These are phyloP conservation scores for Emmonsiellopsis sp. DNA, from an alignment of 2,329 filamentous ascomycete genomes.

Conservation along the genomic window DNA sequence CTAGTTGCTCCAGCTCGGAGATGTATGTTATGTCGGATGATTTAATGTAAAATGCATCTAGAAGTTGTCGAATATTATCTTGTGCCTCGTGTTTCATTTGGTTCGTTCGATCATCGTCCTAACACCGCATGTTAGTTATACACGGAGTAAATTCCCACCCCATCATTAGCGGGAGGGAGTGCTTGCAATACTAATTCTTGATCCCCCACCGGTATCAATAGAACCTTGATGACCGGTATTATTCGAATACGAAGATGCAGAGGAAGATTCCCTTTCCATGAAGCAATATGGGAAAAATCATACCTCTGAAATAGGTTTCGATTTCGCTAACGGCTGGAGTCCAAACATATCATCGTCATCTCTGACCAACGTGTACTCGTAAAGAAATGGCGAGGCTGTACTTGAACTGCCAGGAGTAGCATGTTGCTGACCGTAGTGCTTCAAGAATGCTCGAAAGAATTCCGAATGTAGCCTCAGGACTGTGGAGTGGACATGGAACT, in stretches of 20 bases:
- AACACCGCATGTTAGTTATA: no score
- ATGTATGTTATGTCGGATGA: neutral
- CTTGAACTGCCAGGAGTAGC: neutral
- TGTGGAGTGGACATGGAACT: constrained; percentile 1
- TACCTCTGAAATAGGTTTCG: neutral
- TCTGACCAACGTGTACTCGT: neutral
- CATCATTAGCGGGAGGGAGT: no score
- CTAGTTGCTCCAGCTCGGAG: neutral
- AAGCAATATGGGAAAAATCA: neutral
- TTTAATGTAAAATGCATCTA: neutral
- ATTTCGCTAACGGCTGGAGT: neutral
- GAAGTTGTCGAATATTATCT: neutral
- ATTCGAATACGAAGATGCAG: neutral
- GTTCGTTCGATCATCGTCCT: neutral
- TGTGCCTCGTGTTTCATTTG: neutral
- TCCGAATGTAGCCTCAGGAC: neutral
- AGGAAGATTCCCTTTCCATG: neutral
- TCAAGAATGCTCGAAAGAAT: neutral
- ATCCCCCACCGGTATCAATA: neutral
- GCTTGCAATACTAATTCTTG: no score
- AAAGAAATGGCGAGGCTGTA: neutral
- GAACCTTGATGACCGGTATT: neutral
- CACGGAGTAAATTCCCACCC: no score
- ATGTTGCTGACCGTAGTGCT: neutral
- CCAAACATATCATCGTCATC: neutral